Base-by-base conservation (phyloP, 768 basidiomycete genomes). In the Tulasnella sp. region DNA sequence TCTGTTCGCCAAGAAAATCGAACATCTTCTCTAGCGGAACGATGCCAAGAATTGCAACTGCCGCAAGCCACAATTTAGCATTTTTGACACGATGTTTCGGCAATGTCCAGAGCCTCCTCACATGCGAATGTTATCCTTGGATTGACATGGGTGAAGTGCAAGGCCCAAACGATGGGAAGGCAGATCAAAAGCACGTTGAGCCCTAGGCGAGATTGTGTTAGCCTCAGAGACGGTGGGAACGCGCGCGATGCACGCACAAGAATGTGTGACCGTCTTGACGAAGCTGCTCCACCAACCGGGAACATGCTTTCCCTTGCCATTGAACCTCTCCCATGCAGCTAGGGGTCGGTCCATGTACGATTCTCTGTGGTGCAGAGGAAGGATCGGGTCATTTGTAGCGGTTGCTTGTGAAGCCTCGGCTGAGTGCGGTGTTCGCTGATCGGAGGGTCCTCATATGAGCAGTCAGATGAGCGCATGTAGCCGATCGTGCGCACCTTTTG, bases 111-210 rank as follows among this genome's bases (percentile, higher is more conserved):
- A 21, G 27, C n/a, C 16, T 48, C 84, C 89, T 80, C 82, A 91
- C 89, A 83, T 40, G 86, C 83, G 81, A 91, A 91, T 9, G 87
- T 88, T 16, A 84, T 74, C 24, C 81, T 82, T 79, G 84, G 82
- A 36, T 82, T 81, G 87, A 87, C 89, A 19, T 76, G 76, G 39
- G 52, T 52, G 76, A 90, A 92, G 82, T 91, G 89, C 0, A 88
- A 86, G 16, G 86, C 87, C 91, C 91, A 93, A 24, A 91, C 88
- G 31, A 91, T 77, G 0, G 92, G 92, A 7, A 92, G 87, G 81
- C 90, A 86, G 1, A 91, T 38, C n/a, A 92, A 82, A 34, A 93
- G 40, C 7, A 19, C 2, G 71, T 72, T 72, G 19, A 72, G 71
- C 71, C 71, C 71, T 72, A 9, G 24, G 24, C 2, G 48, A 52